Evolutionary conservation across 257 asterid genomes (phyloP), one percentile per base, ranked within the genome.

Genomic region (Scutellaria barbata): DNA sequence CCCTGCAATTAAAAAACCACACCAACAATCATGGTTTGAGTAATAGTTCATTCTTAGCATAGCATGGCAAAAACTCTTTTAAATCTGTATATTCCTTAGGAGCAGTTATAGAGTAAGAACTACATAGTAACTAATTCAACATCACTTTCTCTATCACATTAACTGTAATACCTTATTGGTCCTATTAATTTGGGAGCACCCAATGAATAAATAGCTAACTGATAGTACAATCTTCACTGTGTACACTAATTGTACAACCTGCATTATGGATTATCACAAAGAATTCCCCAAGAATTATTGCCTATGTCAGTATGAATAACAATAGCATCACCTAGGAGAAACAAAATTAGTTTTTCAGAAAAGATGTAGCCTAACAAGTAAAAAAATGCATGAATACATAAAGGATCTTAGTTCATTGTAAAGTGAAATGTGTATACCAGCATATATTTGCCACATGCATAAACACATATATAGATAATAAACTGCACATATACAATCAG

Each of bases 1-100:
- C 89, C 98, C 97, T 90, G 81, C 65, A 80, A 66, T 45, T 35
- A 12, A 47, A 16, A 37, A 13, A 57, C 53, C 45, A 77, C 59
- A 73, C 35, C 25, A 20, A 66, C 60, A 45, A 68, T 30, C 35
- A 74, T 54, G 18, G 8, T 5, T 22, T 16, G 40, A 20, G 62
- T 33, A 47, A 58, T 20, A 20, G 54, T 33, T 70, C 65, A 37
- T 10, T 47, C 68, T 10, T 42, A 16, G 69, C 30, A 16, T n/a
- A 25, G 7, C 62, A 48, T 69, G 62, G 41, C 14, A 14, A 59
- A 40, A 48, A 35, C 7, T 20, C 18, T 61, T 25, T 7, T 13
- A 7, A 25, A 52, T 39, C 10, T 14, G 35, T 43, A 53, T 53
- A 47, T 68, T 40, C 40, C 59, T 18, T 5, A 22, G 13, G 37